These are phyloP conservation scores for Dioszegia crocea DNA, from an alignment of 768 basidiomycete genomes.

Conservation along the genomic window DNA sequence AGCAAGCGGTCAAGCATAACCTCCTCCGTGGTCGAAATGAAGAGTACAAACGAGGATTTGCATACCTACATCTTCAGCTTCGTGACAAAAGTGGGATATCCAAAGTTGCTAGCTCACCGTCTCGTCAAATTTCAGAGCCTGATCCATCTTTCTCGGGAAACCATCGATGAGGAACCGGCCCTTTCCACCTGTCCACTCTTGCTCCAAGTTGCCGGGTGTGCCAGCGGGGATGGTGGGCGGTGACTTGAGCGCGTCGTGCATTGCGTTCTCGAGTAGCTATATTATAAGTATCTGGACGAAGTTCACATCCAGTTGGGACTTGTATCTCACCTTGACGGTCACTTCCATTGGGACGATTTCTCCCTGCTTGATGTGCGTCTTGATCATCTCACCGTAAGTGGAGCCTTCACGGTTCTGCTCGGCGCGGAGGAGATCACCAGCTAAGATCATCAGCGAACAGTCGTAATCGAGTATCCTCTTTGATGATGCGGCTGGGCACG, in stretches of 20 bases:
- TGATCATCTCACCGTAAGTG: constrained; percentile 75
- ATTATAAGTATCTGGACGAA: not conserved
- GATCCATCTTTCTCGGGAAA: constrained; percentile 98
- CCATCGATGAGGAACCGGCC: constrained; percentile 94
- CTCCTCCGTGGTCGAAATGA: constrained; percentile 79
- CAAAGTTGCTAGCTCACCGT: constrained; percentile 57
- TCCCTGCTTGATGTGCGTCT: constrained; percentile 81
- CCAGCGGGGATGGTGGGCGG: constrained; percentile 30
- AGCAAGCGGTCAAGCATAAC: constrained; percentile 81
- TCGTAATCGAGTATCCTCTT: not conserved
- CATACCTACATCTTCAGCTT: constrained; percentile 61
- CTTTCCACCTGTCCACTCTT: constrained; percentile 64
- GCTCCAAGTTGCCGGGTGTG: not conserved
- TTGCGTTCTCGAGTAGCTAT: constrained; percentile 84
- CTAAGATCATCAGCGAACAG: constrained; percentile 53
- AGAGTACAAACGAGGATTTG: constrained; percentile 70
- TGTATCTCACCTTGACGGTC: constrained; percentile 66
- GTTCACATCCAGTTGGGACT: too few species aligned
- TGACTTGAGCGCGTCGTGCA: constrained; percentile 60
- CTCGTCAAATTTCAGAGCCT: constrained; percentile 84
- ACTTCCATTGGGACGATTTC: constrained; percentile 94
- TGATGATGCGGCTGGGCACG: constrained; percentile 23
- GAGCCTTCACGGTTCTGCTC: constrained; percentile 87
- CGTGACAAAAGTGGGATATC: not conserved
- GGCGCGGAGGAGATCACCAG: constrained; percentile 93